Base-by-base conservation (phyloP, 2,329 filamentous ascomycete genomes). In the Aphanoascus verrucosus region DNA sequence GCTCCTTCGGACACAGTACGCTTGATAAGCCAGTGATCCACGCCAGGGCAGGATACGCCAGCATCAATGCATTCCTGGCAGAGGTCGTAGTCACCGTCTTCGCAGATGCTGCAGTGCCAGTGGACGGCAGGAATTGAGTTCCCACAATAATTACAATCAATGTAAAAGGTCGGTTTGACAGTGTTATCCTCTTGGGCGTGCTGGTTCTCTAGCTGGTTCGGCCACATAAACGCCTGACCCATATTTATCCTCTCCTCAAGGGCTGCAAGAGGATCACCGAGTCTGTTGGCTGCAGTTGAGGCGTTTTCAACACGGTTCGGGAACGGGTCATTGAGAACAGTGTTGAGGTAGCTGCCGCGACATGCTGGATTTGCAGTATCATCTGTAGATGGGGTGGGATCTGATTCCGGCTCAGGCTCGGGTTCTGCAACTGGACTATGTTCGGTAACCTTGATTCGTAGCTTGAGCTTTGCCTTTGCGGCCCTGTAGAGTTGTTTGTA, bases 401-500 rank as follows among this genome's bases (percentile, higher is more conserved):
- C 42, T 31, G 31, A n/a, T 55, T 66, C 59, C 46, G 65, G 51
- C 58, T 38, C 41, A 11, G 4, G 5, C 37, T 62, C 57, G 35
- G 57, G 55, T 50, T 59, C 7, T 28, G 49, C 28, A 3, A 46
- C 19, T 34, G 40, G 38, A 14, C 31, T 38, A 42, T 17, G 38
- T 57, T 53, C 20, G 62, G 80, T 84, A 37, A 86, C 84, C 60
- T 83, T 87, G 56, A 98, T 80, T 71, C 93, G 90, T 62, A 98
- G 83, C 83, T 97, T 98, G 60, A 90, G 83, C 78, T 98, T 98
- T 37, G 93, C 93, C 76, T 96, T 98, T 59, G 93, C 93, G 60
- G 93, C 93, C 64, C 93, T 85, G 68, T 93, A 91, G 41, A 98
- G 84, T 68, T 96, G 93, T 77, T 96, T 97, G 78, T 95, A 98